Conservation (phyloP, 1,284 basidiomycete species). For the Mycena citricolor region DNA sequence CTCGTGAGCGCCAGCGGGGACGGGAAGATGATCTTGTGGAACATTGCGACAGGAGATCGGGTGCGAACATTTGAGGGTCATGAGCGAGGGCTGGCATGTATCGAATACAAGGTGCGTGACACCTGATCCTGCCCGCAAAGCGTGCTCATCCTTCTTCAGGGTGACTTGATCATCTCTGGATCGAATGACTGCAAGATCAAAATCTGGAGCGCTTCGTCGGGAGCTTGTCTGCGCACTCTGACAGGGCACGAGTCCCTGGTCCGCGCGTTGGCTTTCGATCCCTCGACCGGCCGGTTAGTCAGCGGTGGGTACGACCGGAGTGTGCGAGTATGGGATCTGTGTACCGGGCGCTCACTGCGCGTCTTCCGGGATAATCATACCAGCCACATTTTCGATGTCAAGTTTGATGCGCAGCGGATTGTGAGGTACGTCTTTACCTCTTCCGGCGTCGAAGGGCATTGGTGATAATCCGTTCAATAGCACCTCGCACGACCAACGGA, state of each 20-base stretch:
- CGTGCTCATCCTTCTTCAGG: slow-evolving; percentile 51
- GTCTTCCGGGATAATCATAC: slow-evolving; percentile 67
- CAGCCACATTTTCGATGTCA: slow-evolving; percentile 87
- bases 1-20: slow-evolving; percentile 80
- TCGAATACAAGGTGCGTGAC: slow-evolving; percentile 73
- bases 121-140: too few relatives aligned
- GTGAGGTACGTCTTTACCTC: slow-evolving; percentile 59
- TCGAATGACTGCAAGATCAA: slow-evolving; percentile 91
- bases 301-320: slow-evolving; percentile 82
- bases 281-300: slow-evolving; percentile 66
- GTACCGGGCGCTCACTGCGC: slow-evolving; percentile 43
- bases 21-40: slow-evolving; percentile 87
- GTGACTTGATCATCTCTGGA: slow-evolving; percentile 78
- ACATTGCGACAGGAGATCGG: slow-evolving; percentile 69
- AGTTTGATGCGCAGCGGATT: slow-evolving; percentile 73
- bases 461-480: slow-evolving; percentile 36
- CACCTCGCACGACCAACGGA: slow-evolving; percentile 79
- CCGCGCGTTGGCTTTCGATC: slow-evolving; percentile 77
- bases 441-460: slow-evolving; percentile 3
- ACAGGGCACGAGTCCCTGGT: slow-evolving; percentile 81
- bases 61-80: slow-evolving; percentile 80
- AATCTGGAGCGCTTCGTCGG: slow-evolving; percentile 74
- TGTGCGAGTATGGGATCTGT: slow-evolving; percentile 76
- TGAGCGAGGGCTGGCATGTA: slow-evolving; percentile 84
- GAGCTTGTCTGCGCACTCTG: slow-evolving; percentile 74